Base-by-base conservation (phyloP, 805 yeast genomes). In the Metschnikowia matae region DNA sequence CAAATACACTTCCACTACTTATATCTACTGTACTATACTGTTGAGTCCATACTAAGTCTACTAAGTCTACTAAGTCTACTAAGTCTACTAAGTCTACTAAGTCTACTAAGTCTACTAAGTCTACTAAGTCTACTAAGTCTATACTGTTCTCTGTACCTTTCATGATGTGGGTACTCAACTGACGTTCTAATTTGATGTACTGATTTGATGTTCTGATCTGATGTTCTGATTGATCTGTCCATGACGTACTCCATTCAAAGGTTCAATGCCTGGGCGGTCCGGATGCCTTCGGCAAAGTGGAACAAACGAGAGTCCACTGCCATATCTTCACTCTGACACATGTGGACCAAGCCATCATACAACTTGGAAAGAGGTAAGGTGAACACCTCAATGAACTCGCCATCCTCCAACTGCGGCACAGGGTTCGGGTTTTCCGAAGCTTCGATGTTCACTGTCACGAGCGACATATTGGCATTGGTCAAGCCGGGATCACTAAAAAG, bases 371-470 rank as follows among this genome's bases (percentile, higher is more conserved):
- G 66, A 13, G 91, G 89, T 40, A 86, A 81, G 5, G 82, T 74
- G 63, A 92, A 87, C n/a, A 89, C 83, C 60, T 90, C 97, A 46
- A 92, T 94, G 64, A 87, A 92, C 70, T 92, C 99, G 53, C 84
- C 86, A 6, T 89, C 97, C 69, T 94, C 97, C 54, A 94, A 73
- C 54, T 86, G 77, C 2, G 95, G 81, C 50, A 71, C 63, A 1
- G 97, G 97, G 53, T 83, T 71, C 52, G 67, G 57, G 66, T 92
- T 94, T 49, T 81, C 83, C 2, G 70, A 59, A 69, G 87, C 68
- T 61, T 92, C 98, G 17, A 92, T 81, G 48, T 84, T 80, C 13
- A 89, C 87, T 29, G 84, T 83, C 1, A 92, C 94, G 51, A 92
- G 69, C 21, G 84, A 83, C 71, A 89, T 74, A 62, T 87, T 91